Conservation (phyloP, 345 rosid genomes). For the rapeseed (Brassica napus) region DNA sequence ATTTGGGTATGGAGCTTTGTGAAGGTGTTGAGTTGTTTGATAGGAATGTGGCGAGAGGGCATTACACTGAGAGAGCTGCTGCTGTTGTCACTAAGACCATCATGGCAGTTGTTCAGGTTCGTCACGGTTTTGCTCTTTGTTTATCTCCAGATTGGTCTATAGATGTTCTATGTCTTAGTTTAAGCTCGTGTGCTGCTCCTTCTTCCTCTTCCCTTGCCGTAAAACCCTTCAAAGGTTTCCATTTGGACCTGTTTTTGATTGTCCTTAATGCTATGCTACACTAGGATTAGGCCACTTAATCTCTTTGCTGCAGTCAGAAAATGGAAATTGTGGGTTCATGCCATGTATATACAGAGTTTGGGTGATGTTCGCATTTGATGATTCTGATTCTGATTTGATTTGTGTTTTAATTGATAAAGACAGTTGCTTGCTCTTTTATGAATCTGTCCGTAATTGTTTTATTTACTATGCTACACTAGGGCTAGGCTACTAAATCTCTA, state of each 20-base stretch:
- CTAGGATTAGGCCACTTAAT: not conserved
- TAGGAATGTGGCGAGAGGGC: slow-evolving; percentile 93
- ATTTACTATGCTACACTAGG: too few relatives aligned
- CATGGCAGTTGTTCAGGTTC: slow-evolving; percentile 93
- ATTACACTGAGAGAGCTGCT: slow-evolving; percentile 97
- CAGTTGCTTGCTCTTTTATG: too few relatives aligned
- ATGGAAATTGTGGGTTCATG: not conserved
- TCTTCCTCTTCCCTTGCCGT: too few relatives aligned
- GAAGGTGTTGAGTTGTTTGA: slow-evolving; percentile 97
- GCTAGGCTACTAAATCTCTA: too few relatives aligned
- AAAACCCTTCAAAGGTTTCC: too few relatives aligned
- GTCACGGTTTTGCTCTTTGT: not conserved
- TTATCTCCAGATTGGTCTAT: not conserved
- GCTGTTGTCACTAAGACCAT: slow-evolving; percentile 86
- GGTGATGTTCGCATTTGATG: not conserved
- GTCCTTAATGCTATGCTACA: not conserved
- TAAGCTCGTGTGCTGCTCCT: too few relatives aligned
- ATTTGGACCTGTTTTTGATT: not conserved
- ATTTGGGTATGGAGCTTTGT: slow-evolving; percentile 93
- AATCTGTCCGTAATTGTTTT: too few relatives aligned
- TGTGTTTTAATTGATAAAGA: too few relatives aligned
- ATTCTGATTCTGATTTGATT: too few relatives aligned
- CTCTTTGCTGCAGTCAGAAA: not conserved
- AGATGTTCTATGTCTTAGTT: too few relatives aligned
- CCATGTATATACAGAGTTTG: not conserved